Base-by-base conservation (phyloP, 768 basidiomycete genomes). In the Grammothele lineata region DNA sequence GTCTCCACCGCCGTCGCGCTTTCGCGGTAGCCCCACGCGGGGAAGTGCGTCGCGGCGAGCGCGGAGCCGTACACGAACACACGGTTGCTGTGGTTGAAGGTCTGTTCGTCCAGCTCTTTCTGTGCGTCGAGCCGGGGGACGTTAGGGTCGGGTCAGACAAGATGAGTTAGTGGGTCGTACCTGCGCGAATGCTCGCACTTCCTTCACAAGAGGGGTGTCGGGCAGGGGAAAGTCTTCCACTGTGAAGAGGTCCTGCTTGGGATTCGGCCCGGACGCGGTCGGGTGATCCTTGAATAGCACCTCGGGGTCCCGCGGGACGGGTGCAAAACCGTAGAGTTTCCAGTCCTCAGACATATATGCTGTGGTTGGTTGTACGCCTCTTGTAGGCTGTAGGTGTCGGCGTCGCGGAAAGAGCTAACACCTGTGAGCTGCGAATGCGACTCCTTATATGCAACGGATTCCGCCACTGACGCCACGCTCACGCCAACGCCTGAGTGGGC, bases 1-100 rank as follows among this genome's bases (percentile, higher is more conserved):
- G 75, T 73, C 66, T 76, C 72, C 11, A 44, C 35, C 12, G 41
- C 41, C 7, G 27, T 47, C 33, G 46, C 45, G 8, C 37, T 43
- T n/a, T 62, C 59, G 51, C 70, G 67, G 60, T 69, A 75, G n/a
- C 62, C 48, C 73, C 74, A 76, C 9, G 62, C 47, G 14, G 72
- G 72, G 56, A 78, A 77, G 54, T 76, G 74, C 5, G 64, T 69
- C 55, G 66, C 65, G 10, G 64, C 68, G 32, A 78, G 66, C 12
- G 77, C 75, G 11, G 71, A 66, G n/a, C 73, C 76, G 56, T 76
- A 78, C 23, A 77, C 62, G 56, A 72, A 78, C 11, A 77, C 72
- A 42, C 76, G 68, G 53, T 74, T 66, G 48, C 68, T 70, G 52
- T 79, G 76, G 48, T 76, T 74, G 60, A 67, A 76, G 1, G 75